phyloP scores from a whole-genome alignment of 768 basidiomycete genomes.

The Amanita fuliginea region DNA sequence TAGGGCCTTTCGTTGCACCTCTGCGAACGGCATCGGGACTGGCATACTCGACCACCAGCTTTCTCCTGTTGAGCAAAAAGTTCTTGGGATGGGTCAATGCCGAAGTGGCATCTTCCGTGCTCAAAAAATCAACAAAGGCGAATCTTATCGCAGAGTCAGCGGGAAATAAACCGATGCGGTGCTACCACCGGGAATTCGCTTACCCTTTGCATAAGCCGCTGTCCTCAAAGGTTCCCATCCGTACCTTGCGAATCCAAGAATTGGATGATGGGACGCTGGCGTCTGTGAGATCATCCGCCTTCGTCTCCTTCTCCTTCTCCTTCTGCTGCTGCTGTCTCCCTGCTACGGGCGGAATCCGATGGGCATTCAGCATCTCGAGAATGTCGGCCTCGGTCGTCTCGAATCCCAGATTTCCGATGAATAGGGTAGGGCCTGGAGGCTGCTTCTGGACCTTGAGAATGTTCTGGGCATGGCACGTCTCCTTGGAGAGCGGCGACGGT shows the following conservation, averaged over 20 bases:
- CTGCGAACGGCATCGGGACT: slow-evolving; percentile 80
- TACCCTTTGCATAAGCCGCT: slow-evolving; percentile 94
- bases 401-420: slow-evolving; percentile 90
- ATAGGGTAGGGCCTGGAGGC: slow-evolving; percentile 74
- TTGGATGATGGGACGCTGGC: slow-evolving; percentile 17
- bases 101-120: slow-evolving; percentile 66
- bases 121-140: slow-evolving; percentile 88
- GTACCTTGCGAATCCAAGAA: slow-evolving; percentile 66
- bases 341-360: slow-evolving; percentile 26
- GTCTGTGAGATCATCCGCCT: slow-evolving; percentile 9
- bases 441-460: slow-evolving; percentile 74
- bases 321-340: slow-evolving; percentile 13
- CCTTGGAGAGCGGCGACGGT: slow-evolving; percentile 29
- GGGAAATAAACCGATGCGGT: too few species aligned
- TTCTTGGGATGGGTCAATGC: slow-evolving; percentile 79
- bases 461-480: slow-evolving; percentile 53
- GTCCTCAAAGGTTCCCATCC: slow-evolving; percentile 96
- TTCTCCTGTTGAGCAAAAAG: slow-evolving; percentile 73
- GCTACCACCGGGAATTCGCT: too few species aligned
- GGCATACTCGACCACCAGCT: slow-evolving; percentile 84
- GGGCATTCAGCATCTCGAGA: slow-evolving; percentile 61
- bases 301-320: too few species aligned
- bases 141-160: too few species aligned
- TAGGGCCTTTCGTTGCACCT: slow-evolving; percentile 39
- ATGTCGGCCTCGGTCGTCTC: slow-evolving; percentile 76